These are phyloP conservation scores for Russula emetica DNA, from an alignment of 768 basidiomycete genomes.

Conservation along the genomic window DNA sequence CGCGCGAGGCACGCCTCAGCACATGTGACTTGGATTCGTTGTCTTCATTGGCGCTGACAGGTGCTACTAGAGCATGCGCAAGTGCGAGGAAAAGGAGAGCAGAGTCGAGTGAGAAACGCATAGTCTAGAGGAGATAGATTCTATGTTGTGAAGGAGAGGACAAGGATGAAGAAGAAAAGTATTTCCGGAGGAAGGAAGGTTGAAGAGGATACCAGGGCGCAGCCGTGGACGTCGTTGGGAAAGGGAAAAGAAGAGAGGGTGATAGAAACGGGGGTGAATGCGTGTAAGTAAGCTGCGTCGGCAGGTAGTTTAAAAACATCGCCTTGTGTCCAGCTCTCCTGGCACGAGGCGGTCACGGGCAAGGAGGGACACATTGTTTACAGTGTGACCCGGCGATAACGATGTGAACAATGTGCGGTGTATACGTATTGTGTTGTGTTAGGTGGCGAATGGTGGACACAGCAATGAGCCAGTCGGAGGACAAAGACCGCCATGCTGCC, in stretches of 20 bases:
- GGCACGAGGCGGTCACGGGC: constrained; percentile 21
- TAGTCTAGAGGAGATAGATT: not conserved
- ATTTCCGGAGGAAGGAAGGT: constrained; percentile 20
- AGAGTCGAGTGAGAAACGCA: constrained; percentile 32
- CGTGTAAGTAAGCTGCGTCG: not conserved
- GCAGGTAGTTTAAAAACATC: constrained; percentile 14
- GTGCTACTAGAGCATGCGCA: constrained; percentile 33
- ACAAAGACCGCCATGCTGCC: not conserved
- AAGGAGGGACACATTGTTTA: not conserved
- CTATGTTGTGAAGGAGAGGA: constrained; percentile 6
- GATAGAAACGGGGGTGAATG: constrained; percentile 7
- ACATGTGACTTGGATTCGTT: constrained; percentile 32
- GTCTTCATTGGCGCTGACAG: constrained; percentile 31
- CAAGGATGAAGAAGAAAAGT: not conserved
- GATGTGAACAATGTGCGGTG: not conserved
- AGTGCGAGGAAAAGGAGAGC: constrained; percentile 33
- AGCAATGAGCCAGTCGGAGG: not conserved
- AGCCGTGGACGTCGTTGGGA: constrained; percentile 21
- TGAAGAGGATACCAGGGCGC: constrained; percentile 28
- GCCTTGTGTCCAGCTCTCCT: not conserved
- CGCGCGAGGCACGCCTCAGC: constrained; percentile 43
- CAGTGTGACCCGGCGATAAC: not conserved
- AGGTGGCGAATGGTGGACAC: no score
- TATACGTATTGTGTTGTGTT: not conserved
- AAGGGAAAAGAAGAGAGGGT: constrained; percentile 3